Evolutionary conservation across 352 stramenopile species (phyloP).

Genomic region (Pythium aquatile): DNA sequence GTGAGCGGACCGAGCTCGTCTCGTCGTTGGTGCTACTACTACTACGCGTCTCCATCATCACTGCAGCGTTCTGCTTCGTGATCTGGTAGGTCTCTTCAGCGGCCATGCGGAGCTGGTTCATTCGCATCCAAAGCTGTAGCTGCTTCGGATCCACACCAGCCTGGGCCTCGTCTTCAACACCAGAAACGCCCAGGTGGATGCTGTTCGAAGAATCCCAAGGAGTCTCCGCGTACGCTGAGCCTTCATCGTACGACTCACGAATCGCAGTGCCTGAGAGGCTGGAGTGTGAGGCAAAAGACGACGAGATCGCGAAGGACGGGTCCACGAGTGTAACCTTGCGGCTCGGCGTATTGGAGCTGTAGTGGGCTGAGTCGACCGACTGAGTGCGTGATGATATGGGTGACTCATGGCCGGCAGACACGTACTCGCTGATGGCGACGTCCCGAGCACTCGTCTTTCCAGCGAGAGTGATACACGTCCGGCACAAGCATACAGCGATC

Average conservation of each 20-base stretch:
- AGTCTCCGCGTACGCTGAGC: background rate
- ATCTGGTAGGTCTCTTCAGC: constrained; percentile 22
- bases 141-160: constrained; percentile 9
- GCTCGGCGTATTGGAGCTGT: background rate
- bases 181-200: background rate
- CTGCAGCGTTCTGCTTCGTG: constrained; percentile 9
- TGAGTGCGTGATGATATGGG: background rate
- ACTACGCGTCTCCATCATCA: constrained; percentile 8
- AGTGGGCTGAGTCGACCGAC: no score
- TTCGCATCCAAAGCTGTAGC: constrained; percentile 2
- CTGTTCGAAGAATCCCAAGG: background rate
- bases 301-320: background rate
- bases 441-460: constrained; percentile 1
- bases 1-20: background rate
- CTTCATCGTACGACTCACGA: background rate
- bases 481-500: constrained; percentile 1
- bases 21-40: background rate
- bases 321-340: background rate
- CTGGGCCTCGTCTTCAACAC: background rate
- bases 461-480: constrained; percentile 1
- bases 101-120: constrained; percentile 16
- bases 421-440: constrained; percentile 14
- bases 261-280: background rate
- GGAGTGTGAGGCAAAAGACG: background rate
- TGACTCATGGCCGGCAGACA: background rate